phyloP scores from a whole-genome alignment of 306 rosid species.

The Sechiopsis laciniata region DNA sequence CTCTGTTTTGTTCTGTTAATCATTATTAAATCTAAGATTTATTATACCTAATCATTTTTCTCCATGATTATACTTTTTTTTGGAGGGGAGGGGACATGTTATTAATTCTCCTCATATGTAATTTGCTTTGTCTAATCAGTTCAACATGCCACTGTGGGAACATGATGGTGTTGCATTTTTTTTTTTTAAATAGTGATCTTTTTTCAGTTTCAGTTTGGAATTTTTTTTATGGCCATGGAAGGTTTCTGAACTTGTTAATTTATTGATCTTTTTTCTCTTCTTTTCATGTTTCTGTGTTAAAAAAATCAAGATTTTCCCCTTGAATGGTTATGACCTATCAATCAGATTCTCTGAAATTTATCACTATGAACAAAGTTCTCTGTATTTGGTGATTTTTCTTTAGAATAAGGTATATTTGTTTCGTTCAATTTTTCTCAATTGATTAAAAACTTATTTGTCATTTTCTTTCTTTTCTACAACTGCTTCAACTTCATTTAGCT shows the following conservation, averaged over 20 bases:
- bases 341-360: constrained; percentile 1
- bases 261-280: background rate
- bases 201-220: background rate
- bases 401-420: background rate
- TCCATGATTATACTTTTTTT: constrained; percentile 1
- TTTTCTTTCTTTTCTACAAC: constrained; percentile 14
- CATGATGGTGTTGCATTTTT: constrained; percentile 4
- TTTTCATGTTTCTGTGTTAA: background rate
- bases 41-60: background rate
- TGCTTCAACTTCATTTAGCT: background rate
- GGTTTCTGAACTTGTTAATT: background rate
- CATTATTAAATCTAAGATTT: constrained; percentile 4
- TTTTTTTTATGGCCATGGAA: constrained; percentile 5
- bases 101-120: constrained; percentile 7
- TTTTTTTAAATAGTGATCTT: background rate
- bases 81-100: background rate
- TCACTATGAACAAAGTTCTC: background rate
- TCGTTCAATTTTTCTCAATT: no score
- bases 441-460: no score
- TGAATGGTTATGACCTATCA: background rate
- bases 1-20: background rate
- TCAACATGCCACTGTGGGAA: background rate
- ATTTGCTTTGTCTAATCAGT: background rate
- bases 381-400: constrained; percentile 9
- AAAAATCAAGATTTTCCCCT: background rate